phyloP scores from a whole-genome alignment of 495 filamentous ascomycete species.

The Tuber borchii region DNA sequence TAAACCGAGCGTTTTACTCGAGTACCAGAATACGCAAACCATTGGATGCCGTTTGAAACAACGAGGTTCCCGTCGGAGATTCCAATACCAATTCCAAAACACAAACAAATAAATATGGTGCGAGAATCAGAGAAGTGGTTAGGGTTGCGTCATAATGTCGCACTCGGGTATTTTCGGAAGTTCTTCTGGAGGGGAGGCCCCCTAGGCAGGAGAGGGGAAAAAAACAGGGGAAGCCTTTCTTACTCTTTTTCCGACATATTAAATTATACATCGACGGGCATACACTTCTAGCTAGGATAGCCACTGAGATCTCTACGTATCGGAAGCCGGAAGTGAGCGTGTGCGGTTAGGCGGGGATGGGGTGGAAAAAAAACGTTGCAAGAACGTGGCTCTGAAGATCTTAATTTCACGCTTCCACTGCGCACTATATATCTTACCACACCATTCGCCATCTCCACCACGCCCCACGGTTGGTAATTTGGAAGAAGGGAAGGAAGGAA shows the following conservation, averaged over 20 bases:
- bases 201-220: not conserved
- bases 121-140: not conserved
- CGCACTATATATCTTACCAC: not conserved
- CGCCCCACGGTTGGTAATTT: not conserved
- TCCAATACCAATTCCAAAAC: not conserved
- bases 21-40: not conserved
- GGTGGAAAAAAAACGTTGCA: conserved; percentile 4
- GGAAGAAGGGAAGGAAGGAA: not conserved
- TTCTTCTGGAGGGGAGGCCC: not conserved
- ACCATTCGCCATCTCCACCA: not conserved
- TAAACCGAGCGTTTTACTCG: not conserved
- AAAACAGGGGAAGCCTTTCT: not conserved
- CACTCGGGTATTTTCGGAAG: not conserved
- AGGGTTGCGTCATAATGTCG: not conserved
- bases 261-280: not conserved
- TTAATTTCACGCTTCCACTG: not conserved
- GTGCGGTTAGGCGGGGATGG: not conserved
- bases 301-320: not conserved
- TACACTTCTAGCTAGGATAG: not conserved
- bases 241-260: not conserved
- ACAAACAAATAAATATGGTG: not conserved
- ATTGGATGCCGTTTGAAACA: not conserved
- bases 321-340: not conserved
- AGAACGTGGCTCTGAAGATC: not conserved
- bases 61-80: not conserved